phyloP scores from a whole-genome alignment of 495 filamentous ascomycete species.

The Tetracladium setigerum region DNA sequence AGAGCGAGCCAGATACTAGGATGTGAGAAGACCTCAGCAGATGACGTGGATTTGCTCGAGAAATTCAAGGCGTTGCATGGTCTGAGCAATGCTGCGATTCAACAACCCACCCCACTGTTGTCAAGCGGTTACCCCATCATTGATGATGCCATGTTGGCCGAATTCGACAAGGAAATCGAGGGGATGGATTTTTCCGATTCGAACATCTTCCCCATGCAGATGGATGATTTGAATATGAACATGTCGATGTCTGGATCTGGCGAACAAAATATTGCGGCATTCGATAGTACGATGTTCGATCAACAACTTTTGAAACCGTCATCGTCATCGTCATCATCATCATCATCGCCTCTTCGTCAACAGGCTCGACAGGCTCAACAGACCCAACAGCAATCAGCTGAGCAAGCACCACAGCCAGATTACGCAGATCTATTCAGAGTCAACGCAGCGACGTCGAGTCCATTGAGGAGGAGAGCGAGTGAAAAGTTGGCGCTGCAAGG shows the following conservation, averaged over 20 bases:
- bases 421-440: conserved; percentile 12
- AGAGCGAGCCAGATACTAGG: conserved; percentile 37
- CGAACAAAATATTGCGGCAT: no score
- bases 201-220: no score
- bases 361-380: no score
- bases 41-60: conserved; percentile 37
- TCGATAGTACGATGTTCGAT: no score
- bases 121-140: background rate
- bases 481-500: background rate
- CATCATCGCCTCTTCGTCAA: no score
- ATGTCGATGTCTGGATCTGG: no score
- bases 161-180: conserved; percentile 11
- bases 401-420: conserved; percentile 1
- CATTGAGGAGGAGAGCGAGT: conserved; percentile 10
- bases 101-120: background rate
- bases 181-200: conserved; percentile 4
- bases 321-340: no score
- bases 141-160: conserved; percentile 8
- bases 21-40: conserved; percentile 34
- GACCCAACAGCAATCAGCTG: background rate
- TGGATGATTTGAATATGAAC: no score
- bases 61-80: conserved; percentile 35
- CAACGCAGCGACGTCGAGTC: conserved; percentile 10
- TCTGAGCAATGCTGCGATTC: background rate
- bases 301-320: no score